These are phyloP conservation scores for Aureobasidium sp. DNA, from an alignment of 2,329 filamentous ascomycete species.

Conservation along the genomic window DNA sequence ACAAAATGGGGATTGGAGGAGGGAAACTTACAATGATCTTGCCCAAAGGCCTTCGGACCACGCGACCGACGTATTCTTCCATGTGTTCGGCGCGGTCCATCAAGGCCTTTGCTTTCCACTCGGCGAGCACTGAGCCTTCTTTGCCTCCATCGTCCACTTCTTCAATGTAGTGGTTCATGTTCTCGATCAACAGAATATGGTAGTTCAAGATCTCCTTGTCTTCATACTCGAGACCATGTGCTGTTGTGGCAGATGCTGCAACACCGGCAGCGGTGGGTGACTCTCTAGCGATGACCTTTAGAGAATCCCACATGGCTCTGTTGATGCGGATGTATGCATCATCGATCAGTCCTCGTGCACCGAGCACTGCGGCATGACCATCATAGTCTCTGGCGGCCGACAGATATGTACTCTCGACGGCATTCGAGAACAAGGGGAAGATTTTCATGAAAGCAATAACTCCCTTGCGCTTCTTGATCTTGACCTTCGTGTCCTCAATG, in stretches of 20 bases:
- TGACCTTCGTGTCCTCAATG: slow-evolving; percentile 97
- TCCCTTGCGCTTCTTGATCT: slow-evolving; percentile 96
- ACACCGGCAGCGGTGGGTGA: slow-evolving; percentile 49
- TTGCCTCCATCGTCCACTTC: slow-evolving; percentile 63
- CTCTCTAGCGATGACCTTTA: slow-evolving; percentile 85
- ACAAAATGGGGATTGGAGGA: no score
- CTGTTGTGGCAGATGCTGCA: slow-evolving; percentile 33
- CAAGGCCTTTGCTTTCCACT: slow-evolving; percentile 72
- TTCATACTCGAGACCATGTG: slow-evolving; percentile 56
- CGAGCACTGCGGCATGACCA: slow-evolving; percentile 43
- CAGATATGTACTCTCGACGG: slow-evolving; percentile 75
- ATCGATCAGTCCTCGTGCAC: slow-evolving; percentile 71
- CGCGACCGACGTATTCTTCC: slow-evolving; percentile 74
- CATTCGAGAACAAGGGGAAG: slow-evolving; percentile 77
- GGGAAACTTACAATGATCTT: slow-evolving; percentile 56
- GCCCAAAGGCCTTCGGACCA: slow-evolving; percentile 81
- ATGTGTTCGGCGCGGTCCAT: slow-evolving; percentile 81
- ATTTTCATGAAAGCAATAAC: slow-evolving; percentile 92
- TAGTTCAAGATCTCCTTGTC: slow-evolving; percentile 97
- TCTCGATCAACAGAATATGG: slow-evolving; percentile 94
- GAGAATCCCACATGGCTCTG: slow-evolving; percentile 92
- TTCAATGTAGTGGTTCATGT: slow-evolving; percentile 96
- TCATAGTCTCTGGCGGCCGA: slow-evolving; percentile 31
- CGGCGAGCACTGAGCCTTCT: slow-evolving; percentile 67
- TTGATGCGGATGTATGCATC: slow-evolving; percentile 82